A percentile compares a stretch with the other conserved stretches of the same genome.
phyloP scores from a whole-genome alignment of 768 basidiomycete genomes.

The Coprinopsis cinerea region DNA sequence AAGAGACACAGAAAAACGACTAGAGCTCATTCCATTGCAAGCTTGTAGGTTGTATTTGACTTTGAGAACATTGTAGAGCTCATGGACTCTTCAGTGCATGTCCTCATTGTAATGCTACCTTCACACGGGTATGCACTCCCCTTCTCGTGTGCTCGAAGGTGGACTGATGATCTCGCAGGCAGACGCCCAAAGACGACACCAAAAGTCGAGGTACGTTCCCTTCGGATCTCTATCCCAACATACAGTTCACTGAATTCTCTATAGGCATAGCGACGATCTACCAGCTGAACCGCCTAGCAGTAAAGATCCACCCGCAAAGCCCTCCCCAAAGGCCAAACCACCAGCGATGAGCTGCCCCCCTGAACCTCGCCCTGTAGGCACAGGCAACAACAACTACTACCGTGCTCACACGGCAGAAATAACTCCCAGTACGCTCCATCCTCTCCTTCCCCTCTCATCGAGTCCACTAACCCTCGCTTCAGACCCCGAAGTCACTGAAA shows the following conservation, averaged over 20 bases:
- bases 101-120: constrained; percentile 75
- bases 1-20: constrained; percentile 80
- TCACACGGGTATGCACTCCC: constrained; percentile 53
- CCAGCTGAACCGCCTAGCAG: constrained; percentile 41
- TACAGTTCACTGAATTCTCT: constrained; percentile 8
- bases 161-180: constrained; percentile 39
- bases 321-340: constrained; percentile 30
- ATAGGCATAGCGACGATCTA: constrained; percentile 62
- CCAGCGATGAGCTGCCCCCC: constrained; percentile 39
- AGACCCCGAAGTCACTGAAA: too few relatives aligned
- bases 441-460: too few relatives aligned
- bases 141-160: constrained; percentile 21
- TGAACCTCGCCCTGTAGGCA: too few relatives aligned
- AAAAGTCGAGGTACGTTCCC: constrained; percentile 61
- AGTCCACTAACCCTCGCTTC: too few relatives aligned
- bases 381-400: too few relatives aligned
- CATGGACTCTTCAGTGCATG: constrained; percentile 44
- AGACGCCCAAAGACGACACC: constrained; percentile 76
- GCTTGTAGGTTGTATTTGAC: constrained; percentile 46
- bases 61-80: constrained; percentile 9
- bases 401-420: too few relatives aligned
- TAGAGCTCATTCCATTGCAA: constrained; percentile 68
- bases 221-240: constrained; percentile 2
- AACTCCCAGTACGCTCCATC: too few relatives aligned
- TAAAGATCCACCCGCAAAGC: constrained; percentile 17